Conservation (phyloP, 345 rosid species). For the Camelina sativa region DNA sequence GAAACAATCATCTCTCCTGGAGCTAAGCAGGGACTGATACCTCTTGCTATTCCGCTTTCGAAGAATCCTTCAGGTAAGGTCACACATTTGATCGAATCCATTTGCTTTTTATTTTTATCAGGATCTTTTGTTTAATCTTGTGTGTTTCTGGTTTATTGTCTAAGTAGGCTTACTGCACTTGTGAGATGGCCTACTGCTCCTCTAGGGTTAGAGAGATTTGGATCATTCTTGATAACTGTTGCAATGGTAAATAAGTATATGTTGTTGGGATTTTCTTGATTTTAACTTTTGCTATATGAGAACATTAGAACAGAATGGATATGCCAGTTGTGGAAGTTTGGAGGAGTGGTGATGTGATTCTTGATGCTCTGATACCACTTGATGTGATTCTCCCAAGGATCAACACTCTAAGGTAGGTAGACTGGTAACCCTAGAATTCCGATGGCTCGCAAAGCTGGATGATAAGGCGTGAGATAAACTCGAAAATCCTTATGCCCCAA, state of each 20-base stretch:
- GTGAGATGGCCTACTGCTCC: slow-evolving; percentile 97
- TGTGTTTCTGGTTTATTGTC: slow-evolving; percentile 1
- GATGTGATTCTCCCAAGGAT: too few relatives aligned
- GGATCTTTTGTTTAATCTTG: background rate
- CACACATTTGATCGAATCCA: slow-evolving; percentile 1
- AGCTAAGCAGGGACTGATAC: slow-evolving; percentile 70
- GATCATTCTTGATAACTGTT: background rate
- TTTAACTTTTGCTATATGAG: slow-evolving; percentile 1
- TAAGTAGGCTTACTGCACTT: slow-evolving; percentile 72
- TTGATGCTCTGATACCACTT: too few relatives aligned
- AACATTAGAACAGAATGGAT: slow-evolving; percentile 82
- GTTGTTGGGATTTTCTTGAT: background rate
- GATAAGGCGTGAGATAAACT: too few relatives aligned
- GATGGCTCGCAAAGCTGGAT: too few relatives aligned
- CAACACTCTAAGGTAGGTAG: too few relatives aligned
- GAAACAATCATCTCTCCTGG: slow-evolving; percentile 77
- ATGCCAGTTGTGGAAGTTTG: slow-evolving; percentile 89
- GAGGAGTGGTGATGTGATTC: too few relatives aligned
- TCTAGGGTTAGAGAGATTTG: slow-evolving; percentile 62
- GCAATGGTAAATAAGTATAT: background rate
- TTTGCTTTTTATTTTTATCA: too few relatives aligned
- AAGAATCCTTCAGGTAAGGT: slow-evolving; percentile 63
- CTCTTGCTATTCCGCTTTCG: slow-evolving; percentile 77
- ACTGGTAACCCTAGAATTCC: too few relatives aligned
- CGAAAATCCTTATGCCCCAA: too few relatives aligned